Conservation (phyloP, 2,329 filamentous ascomycete species). For the Hypoxylon sp. region DNA sequence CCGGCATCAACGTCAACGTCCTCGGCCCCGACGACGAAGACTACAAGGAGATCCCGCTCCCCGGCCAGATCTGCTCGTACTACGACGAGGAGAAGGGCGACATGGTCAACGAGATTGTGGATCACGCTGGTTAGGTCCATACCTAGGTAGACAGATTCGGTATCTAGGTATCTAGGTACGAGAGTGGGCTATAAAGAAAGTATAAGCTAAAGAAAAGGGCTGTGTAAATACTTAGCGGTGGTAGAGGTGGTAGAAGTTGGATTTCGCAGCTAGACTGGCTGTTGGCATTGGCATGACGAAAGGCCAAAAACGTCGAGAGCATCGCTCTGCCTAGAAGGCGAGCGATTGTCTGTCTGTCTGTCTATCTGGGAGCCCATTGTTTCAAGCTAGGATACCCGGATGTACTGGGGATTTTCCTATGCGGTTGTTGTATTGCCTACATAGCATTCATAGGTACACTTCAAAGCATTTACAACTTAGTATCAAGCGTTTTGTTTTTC, state of each 20-base stretch:
- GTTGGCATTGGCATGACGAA: slow-evolving; percentile 17
- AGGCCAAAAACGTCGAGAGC: slow-evolving; percentile 12
- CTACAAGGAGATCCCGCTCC: slow-evolving; percentile 85
- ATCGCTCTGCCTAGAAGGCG: slow-evolving; percentile 4
- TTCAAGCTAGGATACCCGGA: slow-evolving; percentile 24
- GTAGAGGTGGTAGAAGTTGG: slow-evolving; percentile 9
- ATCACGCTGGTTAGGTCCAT: slow-evolving; percentile 77
- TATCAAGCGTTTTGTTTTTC: too few species aligned
- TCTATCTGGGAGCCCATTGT: too few species aligned
- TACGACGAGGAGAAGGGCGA: slow-evolving; percentile 74
- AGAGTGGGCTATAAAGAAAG: too few species aligned
- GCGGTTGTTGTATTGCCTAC: slow-evolving; percentile 35
- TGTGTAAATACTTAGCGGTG: slow-evolving; percentile 9
- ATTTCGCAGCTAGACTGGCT: too few species aligned
- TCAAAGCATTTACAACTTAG: slow-evolving; percentile 25
- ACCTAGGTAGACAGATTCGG: too few species aligned
- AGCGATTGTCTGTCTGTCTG: too few species aligned
- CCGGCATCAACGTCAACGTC: slow-evolving; percentile 86
- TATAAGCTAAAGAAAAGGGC: too few species aligned
- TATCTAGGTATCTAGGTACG: too few species aligned
- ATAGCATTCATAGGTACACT: slow-evolving; percentile 32
- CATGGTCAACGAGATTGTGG: slow-evolving; percentile 91
- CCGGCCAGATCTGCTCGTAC: slow-evolving; percentile 87
- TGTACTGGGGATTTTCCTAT: neutral
- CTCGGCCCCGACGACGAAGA: slow-evolving; percentile 77